These are phyloP conservation scores for Galeopsis tetrahit DNA, from an alignment of 257 asterid genomes.

Conservation along the genomic window DNA sequence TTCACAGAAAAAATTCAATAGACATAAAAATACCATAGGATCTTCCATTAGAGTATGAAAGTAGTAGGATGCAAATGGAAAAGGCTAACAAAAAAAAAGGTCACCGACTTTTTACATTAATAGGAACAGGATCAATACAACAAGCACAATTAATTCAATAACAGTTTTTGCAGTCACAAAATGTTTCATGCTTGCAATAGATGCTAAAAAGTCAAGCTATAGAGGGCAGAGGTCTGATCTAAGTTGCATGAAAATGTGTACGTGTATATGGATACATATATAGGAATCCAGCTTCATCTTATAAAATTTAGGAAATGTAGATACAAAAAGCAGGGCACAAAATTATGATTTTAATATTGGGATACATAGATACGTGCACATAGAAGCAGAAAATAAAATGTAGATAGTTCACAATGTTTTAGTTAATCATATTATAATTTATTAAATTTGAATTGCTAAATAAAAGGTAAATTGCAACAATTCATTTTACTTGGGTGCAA, in stretches of 20 bases:
- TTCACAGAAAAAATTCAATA: neutral
- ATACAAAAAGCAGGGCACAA: no score
- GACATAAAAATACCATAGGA: neutral
- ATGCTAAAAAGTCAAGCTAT: neutral
- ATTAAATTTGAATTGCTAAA: neutral
- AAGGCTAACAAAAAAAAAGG: neutral
- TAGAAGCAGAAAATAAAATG: no score
- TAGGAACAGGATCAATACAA: neutral
- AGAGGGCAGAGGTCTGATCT: neutral
- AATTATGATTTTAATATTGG: no score
- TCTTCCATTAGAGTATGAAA: slow-evolving; percentile 14
- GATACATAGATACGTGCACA: no score
- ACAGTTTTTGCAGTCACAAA: neutral
- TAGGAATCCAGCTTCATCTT: neutral
- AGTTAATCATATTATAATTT: neutral
- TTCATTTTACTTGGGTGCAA: neutral
- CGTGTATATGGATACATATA: neutral
- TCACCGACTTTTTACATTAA: neutral
- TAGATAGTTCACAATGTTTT: no score
- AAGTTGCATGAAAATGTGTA: neutral
- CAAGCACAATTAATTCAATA: neutral
- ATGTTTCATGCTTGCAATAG: neutral
- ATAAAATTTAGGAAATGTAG: neutral
- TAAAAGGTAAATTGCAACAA: neutral
- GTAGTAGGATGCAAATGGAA: neutral